Conservation (phyloP, 331 rosid genomes). For the Pyracantha coccinea region DNA sequence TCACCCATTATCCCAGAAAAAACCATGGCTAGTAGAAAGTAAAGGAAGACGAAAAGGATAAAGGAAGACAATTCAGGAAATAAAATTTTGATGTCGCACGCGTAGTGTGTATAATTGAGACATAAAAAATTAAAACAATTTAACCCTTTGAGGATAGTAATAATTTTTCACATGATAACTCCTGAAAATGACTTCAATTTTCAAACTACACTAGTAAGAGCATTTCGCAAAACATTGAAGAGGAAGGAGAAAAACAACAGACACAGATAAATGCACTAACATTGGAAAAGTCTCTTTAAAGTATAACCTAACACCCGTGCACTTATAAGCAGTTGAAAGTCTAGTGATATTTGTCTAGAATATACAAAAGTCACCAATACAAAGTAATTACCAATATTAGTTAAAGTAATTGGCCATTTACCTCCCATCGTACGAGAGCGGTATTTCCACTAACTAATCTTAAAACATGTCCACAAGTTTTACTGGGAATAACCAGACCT, state of each 20-base stretch:
- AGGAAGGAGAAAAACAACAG: not conserved
- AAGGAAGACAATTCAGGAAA: no score
- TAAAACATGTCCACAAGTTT: conserved; percentile 64
- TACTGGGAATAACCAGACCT: conserved; percentile 66
- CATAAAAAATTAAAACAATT: not conserved
- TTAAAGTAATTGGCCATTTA: conserved; percentile 18
- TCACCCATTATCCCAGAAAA: not conserved
- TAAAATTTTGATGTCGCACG: not conserved
- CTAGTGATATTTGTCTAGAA: not conserved
- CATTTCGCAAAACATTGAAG: not conserved
- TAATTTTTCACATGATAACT: not conserved
- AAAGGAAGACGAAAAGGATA: not conserved
- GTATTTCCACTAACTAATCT: conserved; percentile 51
- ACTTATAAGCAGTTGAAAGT: not conserved
- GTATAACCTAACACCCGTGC: not conserved
- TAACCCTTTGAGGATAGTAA: not conserved
- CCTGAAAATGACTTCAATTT: not conserved
- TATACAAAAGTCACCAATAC: not conserved
- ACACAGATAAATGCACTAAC: not conserved
- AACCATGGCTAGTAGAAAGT: not conserved
- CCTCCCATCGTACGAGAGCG: conserved; percentile 98
- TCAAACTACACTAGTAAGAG: not conserved
- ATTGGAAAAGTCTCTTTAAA: not conserved
- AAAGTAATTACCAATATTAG: not conserved
- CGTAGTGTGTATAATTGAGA: not conserved